These are phyloP conservation scores for Cladosporium sp. DNA, from an alignment of 2,329 filamentous ascomycete species.

Conservation along the genomic window DNA sequence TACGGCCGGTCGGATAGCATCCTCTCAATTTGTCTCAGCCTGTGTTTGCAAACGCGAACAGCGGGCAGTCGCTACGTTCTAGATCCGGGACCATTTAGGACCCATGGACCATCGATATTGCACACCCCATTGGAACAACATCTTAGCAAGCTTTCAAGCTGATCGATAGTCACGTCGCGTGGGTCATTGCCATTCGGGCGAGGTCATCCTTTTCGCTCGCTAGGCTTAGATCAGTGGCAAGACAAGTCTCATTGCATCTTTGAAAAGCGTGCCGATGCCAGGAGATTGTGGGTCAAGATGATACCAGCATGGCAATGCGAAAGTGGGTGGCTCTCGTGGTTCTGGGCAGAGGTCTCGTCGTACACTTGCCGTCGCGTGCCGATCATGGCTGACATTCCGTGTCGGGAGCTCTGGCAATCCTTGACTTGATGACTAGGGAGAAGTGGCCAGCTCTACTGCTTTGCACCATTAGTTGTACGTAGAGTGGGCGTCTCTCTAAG, in stretches of 20 bases:
- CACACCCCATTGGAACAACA: background rate
- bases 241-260: background rate
- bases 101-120: background rate
- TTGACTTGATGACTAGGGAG: background rate
- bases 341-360: background rate
- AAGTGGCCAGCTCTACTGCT: background rate
- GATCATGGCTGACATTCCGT: background rate
- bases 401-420: background rate
- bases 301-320: background rate
- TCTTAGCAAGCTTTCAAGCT: background rate
- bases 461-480: background rate
- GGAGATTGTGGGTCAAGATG: background rate
- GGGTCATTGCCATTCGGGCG: background rate
- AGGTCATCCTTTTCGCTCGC: background rate
- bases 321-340: background rate
- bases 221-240: background rate
- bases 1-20: background rate
- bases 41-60: background rate
- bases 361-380: background rate
- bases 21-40: background rate
- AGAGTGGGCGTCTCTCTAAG: background rate
- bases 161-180: background rate
- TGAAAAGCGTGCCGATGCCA: background rate
- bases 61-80: background rate
- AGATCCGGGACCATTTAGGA: background rate